Conservation (phyloP, 768 basidiomycete genomes). For the Suillus fuscotomentosus region DNA sequence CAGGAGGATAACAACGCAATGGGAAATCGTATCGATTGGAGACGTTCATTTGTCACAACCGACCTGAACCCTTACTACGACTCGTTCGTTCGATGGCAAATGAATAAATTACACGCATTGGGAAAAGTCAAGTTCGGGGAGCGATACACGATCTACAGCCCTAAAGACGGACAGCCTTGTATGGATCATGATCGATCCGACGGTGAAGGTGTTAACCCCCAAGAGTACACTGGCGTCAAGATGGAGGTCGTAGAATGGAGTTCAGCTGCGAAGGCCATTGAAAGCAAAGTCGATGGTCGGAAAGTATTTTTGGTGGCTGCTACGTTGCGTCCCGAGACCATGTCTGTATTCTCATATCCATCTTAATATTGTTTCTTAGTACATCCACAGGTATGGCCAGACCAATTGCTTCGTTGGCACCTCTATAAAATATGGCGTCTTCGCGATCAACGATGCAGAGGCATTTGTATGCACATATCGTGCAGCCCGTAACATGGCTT, state of each 20-base stretch:
- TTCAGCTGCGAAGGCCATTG: slow-evolving; percentile 61
- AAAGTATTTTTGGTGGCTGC: slow-evolving; percentile 94
- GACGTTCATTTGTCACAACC: slow-evolving; percentile 91
- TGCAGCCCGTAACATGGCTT: slow-evolving; percentile 96
- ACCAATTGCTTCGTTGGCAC: slow-evolving; percentile 97
- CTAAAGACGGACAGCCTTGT: slow-evolving; percentile 98
- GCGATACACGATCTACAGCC: slow-evolving; percentile 97
- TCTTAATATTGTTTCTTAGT: neutral
- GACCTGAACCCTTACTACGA: slow-evolving; percentile 97
- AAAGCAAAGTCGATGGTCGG: slow-evolving; percentile 67
- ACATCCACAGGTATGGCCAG: slow-evolving; percentile 79
- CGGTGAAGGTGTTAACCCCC: slow-evolving; percentile 92
- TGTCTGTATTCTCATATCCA: slow-evolving; percentile 48
- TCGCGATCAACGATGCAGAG: slow-evolving; percentile 81
- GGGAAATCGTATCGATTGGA: slow-evolving; percentile 98
- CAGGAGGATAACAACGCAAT: slow-evolving; percentile 77
- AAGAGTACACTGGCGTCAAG: slow-evolving; percentile 93
- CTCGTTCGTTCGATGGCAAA: slow-evolving; percentile 96
- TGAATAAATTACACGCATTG: slow-evolving; percentile 84
- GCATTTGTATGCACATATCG: slow-evolving; percentile 88
- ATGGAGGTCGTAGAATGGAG: slow-evolving; percentile 92
- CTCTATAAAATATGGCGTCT: slow-evolving; percentile 88
- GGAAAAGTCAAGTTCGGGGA: slow-evolving; percentile 98
- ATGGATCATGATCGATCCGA: slow-evolving; percentile 99
- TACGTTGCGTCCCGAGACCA: slow-evolving; percentile 94